These are phyloP conservation scores for Tuber calosporum DNA, from an alignment of 495 filamentous ascomycete species.

Conservation along the genomic window DNA sequence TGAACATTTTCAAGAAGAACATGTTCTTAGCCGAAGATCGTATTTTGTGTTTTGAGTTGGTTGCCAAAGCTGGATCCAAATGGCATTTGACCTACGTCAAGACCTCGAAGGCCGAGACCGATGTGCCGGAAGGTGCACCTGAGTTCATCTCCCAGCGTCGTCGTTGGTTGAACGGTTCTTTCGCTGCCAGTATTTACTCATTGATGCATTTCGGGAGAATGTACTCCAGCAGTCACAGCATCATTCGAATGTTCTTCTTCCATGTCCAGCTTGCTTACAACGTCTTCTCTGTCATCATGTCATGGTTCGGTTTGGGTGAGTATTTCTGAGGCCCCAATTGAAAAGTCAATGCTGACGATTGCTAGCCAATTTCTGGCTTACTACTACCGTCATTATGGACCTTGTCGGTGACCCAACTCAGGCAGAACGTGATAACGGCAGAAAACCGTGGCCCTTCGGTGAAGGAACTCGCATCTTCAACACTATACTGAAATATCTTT, in stretches of 20 bases:
- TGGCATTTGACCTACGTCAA: conserved; percentile 45
- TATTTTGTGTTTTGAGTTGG: conserved; percentile 44
- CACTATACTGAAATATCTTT: conserved; percentile 82
- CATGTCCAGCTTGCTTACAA: conserved; percentile 71
- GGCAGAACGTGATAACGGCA: conserved; percentile 32
- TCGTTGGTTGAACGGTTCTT: conserved; percentile 44
- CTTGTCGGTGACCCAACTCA: conserved; percentile 66
- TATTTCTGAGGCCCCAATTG: conserved; percentile 13
- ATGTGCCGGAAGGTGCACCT: conserved; percentile 42
- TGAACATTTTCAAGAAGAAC: conserved; percentile 46
- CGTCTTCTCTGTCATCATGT: conserved; percentile 75
- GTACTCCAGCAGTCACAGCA: conserved; percentile 42
- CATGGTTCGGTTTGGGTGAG: conserved; percentile 90
- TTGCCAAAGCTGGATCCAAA: conserved; percentile 43
- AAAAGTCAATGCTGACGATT: conserved; percentile 30
- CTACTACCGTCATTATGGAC: conserved; percentile 93
- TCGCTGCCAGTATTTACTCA: conserved; percentile 43
- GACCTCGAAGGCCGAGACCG: conserved; percentile 43
- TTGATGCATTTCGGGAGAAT: conserved; percentile 73
- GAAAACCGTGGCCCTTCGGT: conserved; percentile 71
- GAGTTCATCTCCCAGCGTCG: conserved; percentile 44
- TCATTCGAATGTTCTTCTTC: conserved; percentile 42
- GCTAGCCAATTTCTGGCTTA: conserved; percentile 81
- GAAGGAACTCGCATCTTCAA: conserved; percentile 81
- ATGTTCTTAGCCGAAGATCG: conserved; percentile 46